phyloP scores from a whole-genome alignment of 495 filamentous ascomycete species.

The Pseudotulostoma volvatum region DNA sequence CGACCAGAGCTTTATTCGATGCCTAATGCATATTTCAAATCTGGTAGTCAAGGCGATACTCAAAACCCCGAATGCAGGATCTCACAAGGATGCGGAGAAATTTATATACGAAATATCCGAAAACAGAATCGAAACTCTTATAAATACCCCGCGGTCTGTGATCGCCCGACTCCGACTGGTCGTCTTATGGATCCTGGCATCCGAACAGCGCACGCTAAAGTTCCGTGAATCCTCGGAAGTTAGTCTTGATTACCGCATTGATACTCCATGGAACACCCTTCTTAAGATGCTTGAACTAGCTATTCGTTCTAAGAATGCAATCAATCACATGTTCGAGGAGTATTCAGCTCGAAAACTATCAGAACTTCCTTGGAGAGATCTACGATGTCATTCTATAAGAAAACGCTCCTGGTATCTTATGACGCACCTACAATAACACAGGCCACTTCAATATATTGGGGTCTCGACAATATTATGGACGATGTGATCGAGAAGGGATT shows the following conservation, averaged over 20 bases:
- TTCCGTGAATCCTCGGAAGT: not conserved
- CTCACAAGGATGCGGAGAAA: not conserved
- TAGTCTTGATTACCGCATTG: not conserved
- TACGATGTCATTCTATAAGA: not conserved
- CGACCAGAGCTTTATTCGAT: not conserved
- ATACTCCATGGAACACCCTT: not conserved
- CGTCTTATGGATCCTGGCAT: not conserved
- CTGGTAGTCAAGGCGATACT: not conserved
- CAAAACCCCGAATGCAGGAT: not conserved
- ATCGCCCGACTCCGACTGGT: not conserved
- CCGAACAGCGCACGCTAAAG: not conserved
- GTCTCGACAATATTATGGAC: not conserved
- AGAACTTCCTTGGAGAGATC: not conserved
- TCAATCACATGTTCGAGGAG: not conserved
- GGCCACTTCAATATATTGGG: not conserved
- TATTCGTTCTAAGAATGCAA: not conserved
- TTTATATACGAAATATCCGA: not conserved
- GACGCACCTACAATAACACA: not conserved
- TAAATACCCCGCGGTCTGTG: not conserved
- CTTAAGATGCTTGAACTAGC: not conserved
- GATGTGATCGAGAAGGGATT: not conserved
- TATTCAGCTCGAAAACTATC: not conserved
- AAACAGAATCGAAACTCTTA: not conserved
- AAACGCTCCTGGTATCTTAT: not conserved
- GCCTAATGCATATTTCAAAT: not conserved